Evolutionary conservation across 805 yeast species (phyloP), one percentile per base, ranked within the genome.

Genomic region (Millerozyma acaciae): DNA sequence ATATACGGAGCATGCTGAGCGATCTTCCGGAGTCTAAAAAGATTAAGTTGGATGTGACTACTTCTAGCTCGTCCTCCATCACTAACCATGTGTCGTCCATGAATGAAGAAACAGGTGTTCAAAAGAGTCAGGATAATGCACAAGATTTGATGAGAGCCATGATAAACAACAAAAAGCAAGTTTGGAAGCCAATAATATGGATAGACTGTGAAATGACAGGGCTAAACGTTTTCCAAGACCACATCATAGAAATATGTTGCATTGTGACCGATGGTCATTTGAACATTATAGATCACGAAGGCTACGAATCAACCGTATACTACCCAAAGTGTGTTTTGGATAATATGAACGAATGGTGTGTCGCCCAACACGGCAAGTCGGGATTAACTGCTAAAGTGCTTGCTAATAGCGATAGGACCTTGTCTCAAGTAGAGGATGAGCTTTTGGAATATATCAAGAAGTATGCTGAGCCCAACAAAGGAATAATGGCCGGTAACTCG

Each of bases 171-270:
- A 35, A 32, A 13, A n/a, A 25, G 6, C 27, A 26, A 13, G 27
- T 35, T 16, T 33, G 37, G 37, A 53, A 56, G 34, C 70, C 70
- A 2, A 67, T 90, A 13, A 94, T 93, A 4, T 93, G 98, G 98
- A 72, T 93, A 12, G 98, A 93, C 61, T 93, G 97, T 60, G 98
- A 93, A 56, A 93, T 93, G 98, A 93, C 99, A 0, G 99, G 99
- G 0, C 63, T 93, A 24, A 83, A 90, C 47, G 78, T 80, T n/a
- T 57, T 62, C 30, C 45, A 50, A 22, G 97, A 93, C 54, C 77
- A 74, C 37, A 89, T 93, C 46, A 84, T 93, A 39, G 98, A 93
- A 58, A 80, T 93, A 17, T 86, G 96, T 54, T 88, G 96, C 54
- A 64, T 90, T 24, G 68, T 93, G 28, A 93, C 99, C 2, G 95